A percentile compares a stretch with the other conserved stretches of the same genome.
phyloP scores from a whole-genome alignment of 129 eudicot genomes.

The Flaveria bidentis region DNA sequence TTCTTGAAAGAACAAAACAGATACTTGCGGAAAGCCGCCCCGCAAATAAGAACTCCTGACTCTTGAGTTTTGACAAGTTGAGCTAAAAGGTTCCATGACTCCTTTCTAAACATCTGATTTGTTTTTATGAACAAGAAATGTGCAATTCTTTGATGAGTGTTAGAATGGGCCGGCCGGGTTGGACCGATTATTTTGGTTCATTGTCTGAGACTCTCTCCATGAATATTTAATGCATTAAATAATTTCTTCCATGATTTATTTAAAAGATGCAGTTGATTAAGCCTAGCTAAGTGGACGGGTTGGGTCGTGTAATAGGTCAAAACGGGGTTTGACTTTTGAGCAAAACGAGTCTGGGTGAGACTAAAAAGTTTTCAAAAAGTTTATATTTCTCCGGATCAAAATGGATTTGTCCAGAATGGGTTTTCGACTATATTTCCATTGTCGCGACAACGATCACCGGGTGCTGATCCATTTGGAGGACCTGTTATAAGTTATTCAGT shows the following conservation, averaged over 20 bases:
- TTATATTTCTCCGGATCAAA: too few relatives aligned
- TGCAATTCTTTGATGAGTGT: background rate
- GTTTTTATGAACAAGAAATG: background rate
- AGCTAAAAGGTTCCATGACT: conserved; percentile 7
- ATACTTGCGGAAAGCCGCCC: conserved; percentile 44
- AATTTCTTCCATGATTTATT: background rate
- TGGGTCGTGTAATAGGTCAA: too few relatives aligned
- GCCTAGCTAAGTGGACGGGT: background rate
- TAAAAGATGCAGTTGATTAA: background rate
- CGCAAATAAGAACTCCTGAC: conserved; percentile 21
- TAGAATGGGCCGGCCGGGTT: too few relatives aligned
- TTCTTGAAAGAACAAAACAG: conserved; percentile 69
- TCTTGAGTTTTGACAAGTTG: conserved; percentile 21
- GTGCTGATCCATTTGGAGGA: too few relatives aligned
- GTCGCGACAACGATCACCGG: too few relatives aligned
- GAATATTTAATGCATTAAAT: background rate
- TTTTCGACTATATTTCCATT: too few relatives aligned
- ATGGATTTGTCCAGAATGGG: too few relatives aligned
- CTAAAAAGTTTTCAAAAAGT: too few relatives aligned
- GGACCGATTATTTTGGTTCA: too few relatives aligned
- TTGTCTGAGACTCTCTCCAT: background rate
- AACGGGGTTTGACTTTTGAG: too few relatives aligned
- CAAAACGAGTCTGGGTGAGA: too few relatives aligned
- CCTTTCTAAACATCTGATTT: background rate
- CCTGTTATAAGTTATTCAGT: too few relatives aligned